These are phyloP conservation scores for Coriolopsis trogii DNA, from an alignment of 1,284 basidiomycete species.

Conservation along the genomic window DNA sequence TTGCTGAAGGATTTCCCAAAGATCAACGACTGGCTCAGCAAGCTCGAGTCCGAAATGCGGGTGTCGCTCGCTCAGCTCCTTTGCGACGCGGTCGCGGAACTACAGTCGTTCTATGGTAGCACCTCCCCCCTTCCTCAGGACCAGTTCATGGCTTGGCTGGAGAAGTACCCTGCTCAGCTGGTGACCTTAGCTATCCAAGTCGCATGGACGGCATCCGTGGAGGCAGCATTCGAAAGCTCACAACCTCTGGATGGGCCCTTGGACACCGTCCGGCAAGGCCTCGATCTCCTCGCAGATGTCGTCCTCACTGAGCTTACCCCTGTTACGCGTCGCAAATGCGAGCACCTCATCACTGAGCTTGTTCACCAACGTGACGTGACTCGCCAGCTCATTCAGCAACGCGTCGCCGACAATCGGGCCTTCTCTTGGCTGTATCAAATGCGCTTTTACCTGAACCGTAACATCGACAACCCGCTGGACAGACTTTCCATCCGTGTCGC, in stretches of 20 bases:
- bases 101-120: constrained; percentile 82
- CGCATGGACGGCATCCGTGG: constrained; percentile 90
- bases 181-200: constrained; percentile 95
- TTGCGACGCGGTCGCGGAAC: constrained; percentile 77
- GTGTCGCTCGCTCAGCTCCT: constrained; percentile 84
- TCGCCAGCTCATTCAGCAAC: constrained; percentile 74
- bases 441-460: constrained; percentile 92
- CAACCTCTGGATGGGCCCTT: constrained; percentile 69
- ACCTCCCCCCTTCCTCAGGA: constrained; percentile 57
- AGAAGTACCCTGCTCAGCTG: constrained; percentile 92
- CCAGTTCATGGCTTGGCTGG: constrained; percentile 88
- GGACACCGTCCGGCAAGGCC: constrained; percentile 77
- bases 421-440: constrained; percentile 99
- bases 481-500: constrained; percentile 85
- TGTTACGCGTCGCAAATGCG: constrained; percentile 94
- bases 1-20: constrained; percentile 91
- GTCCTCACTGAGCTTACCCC: constrained; percentile 89
- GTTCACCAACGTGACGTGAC: constrained; percentile 98
- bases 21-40: constrained; percentile 98
- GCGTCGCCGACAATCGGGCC: constrained; percentile 65
- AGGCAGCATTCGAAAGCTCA: constrained; percentile 65
- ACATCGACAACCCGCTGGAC: constrained; percentile 75
- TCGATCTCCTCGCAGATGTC: constrained; percentile 94
- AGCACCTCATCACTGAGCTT: constrained; percentile 98
- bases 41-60: constrained; percentile 95